A percentile compares a stretch with the other conserved stretches of the same genome.
phyloP scores from a whole-genome alignment of 2,329 filamentous ascomycete genomes.

The Alternaria brassicicola region DNA sequence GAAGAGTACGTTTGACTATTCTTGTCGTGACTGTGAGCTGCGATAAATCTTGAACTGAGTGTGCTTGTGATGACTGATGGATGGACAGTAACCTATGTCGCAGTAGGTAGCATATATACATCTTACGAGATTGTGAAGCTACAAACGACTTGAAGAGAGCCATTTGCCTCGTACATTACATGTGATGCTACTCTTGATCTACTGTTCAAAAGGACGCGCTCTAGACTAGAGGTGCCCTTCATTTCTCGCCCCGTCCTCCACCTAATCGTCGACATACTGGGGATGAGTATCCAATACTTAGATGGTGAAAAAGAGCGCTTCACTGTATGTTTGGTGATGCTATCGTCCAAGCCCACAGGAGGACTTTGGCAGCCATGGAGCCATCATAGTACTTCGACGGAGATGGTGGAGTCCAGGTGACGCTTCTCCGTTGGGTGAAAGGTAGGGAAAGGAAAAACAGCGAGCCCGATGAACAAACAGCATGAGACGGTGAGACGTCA shows the following conservation, averaged over 20 bases:
- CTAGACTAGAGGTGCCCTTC: background rate
- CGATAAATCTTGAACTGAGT: background rate
- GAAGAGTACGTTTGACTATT: background rate
- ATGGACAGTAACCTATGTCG: background rate
- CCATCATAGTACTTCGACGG: background rate
- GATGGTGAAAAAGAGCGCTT: conserved; percentile 1
- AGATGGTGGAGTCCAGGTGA: background rate
- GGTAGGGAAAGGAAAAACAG: background rate
- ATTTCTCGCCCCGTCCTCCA: background rate
- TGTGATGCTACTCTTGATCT: background rate
- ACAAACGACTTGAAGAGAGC: background rate
- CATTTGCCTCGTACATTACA: background rate
- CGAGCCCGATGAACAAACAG: background rate
- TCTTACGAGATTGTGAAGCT: background rate
- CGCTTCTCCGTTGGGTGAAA: background rate
- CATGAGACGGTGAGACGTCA: background rate
- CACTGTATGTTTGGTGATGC: background rate
- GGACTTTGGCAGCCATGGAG: background rate
- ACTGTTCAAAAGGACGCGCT: background rate
- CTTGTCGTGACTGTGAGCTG: background rate
- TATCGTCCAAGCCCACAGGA: background rate
- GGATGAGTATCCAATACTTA: background rate
- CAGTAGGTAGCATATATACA: background rate
- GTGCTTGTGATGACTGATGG: background rate
- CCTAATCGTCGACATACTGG: background rate